Percentiles rank a stretch among this genome's conserved stretches.
These are phyloP conservation scores for Termitomyces sp. DNA, from an alignment of 768 basidiomycete species.

Conservation along the genomic window DNA sequence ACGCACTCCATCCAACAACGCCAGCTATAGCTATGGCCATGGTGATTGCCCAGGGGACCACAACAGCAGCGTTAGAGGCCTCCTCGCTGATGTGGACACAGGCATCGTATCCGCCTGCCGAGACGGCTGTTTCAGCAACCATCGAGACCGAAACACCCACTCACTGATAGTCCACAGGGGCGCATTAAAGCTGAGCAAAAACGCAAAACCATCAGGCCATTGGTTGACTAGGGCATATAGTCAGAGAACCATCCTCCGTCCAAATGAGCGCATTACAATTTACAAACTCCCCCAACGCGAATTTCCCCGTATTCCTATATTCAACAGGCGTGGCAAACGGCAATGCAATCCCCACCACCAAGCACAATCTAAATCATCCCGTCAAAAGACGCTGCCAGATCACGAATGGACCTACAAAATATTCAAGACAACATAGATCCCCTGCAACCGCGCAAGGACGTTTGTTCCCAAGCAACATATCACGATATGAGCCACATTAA, in stretches of 20 bases:
- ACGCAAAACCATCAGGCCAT: conserved; percentile 57
- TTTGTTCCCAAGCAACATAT: conserved; percentile 66
- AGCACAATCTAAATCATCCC: conserved; percentile 39
- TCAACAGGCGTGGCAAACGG: conserved; percentile 60
- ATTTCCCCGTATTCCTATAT: conserved; percentile 54
- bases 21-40: conserved; percentile 52
- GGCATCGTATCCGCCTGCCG: conserved; percentile 41
- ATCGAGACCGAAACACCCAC: conserved; percentile 11
- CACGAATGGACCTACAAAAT: conserved; percentile 44
- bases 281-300: conserved; percentile 21
- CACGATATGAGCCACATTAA: conserved; percentile 59
- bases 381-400: no score
- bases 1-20: conserved; percentile 56
- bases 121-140: neutral
- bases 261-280: neutral
- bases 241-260: neutral
- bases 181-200: conserved; percentile 37
- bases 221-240: conserved; percentile 35
- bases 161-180: conserved; percentile 37
- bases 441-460: conserved; percentile 64
- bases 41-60: conserved; percentile 68
- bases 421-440: conserved; percentile 63
- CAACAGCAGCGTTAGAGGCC: conserved; percentile 61
- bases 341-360: conserved; percentile 64
- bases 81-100: conserved; percentile 70